phyloP scores from a whole-genome alignment of 129 eudicot genomes.

The Tagetes patula region DNA sequence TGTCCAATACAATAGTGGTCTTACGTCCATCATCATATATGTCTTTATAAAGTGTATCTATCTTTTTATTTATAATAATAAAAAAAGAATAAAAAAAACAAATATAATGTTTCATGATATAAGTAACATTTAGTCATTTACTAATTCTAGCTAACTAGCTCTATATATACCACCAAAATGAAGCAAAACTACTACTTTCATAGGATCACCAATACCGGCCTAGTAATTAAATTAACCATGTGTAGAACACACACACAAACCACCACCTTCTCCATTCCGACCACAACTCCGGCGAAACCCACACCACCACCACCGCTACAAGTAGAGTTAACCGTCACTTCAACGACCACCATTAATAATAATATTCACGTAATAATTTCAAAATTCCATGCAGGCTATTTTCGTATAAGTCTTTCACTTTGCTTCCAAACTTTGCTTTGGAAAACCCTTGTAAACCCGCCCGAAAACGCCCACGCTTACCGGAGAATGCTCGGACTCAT shows the following conservation, averaged over 20 bases:
- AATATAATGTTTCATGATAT: too few relatives aligned
- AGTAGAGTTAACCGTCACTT: conserved; percentile 22
- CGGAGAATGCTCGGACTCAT: conserved; percentile 26
- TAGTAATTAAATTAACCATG: neutral
- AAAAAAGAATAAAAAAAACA: too few relatives aligned
- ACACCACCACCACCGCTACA: conserved; percentile 23
- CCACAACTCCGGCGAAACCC: conserved; percentile 13
- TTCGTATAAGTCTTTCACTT: conserved; percentile 62
- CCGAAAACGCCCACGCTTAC: conserved; percentile 37
- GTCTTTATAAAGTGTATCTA: too few relatives aligned
- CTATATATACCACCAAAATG: neutral
- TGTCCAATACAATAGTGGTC: too few relatives aligned
- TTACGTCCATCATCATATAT: too few relatives aligned
- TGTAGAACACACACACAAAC: conserved; percentile 27
- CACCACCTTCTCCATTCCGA: conserved; percentile 10
- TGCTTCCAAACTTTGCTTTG: conserved; percentile 59
- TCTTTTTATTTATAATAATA: too few relatives aligned
- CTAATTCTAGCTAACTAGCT: too few relatives aligned
- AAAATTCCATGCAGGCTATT: conserved; percentile 64
- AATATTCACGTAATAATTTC: conserved; percentile 31
- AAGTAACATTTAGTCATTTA: too few relatives aligned
- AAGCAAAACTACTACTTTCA: neutral
- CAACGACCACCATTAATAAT: conserved; percentile 19
- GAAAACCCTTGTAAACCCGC: conserved; percentile 50
- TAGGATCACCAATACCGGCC: neutral